Percentiles rank a stretch among this genome's conserved stretches.
Evolutionary conservation across 1,284 basidiomycete genomes (phyloP).

Genomic region (Retiboletus fuscus): DNA sequence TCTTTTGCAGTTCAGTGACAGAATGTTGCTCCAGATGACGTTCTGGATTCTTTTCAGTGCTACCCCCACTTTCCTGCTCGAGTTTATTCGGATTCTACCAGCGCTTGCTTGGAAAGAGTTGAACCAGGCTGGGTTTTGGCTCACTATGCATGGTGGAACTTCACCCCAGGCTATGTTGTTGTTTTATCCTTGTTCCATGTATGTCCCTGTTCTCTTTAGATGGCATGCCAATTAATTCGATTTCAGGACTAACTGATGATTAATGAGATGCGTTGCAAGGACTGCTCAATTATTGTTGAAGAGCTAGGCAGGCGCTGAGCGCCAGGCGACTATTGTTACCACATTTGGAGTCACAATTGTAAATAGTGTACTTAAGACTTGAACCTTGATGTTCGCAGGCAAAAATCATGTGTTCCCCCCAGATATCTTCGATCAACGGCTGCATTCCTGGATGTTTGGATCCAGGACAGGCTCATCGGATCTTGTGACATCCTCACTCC

Average conservation of each 20-base stretch:
- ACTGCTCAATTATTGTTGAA: too few species aligned
- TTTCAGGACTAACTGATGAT: background rate
- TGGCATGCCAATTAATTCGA: background rate
- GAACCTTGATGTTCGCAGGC: too few species aligned
- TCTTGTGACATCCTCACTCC: too few species aligned
- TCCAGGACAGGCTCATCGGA: too few species aligned
- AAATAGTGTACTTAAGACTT: too few species aligned
- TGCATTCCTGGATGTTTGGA: too few species aligned
- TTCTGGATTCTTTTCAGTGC: background rate
- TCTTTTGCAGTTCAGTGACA: constrained; percentile 15
- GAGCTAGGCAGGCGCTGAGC: too few species aligned
- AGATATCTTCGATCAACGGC: too few species aligned
- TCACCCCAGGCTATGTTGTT: background rate
- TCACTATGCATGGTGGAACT: background rate
- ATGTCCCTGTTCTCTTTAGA: background rate
- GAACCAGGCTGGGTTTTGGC: background rate
- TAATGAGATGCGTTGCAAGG: too few species aligned
- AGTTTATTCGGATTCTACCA: background rate
- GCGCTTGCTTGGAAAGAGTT: background rate
- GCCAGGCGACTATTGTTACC: too few species aligned
- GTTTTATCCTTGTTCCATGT: background rate
- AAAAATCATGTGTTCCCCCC: too few species aligned
- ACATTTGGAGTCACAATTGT: too few species aligned
- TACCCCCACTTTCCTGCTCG: background rate
- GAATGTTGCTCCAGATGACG: background rate